Conservation (phyloP, 768 basidiomycete species). For the Hygrocybe punicea region DNA sequence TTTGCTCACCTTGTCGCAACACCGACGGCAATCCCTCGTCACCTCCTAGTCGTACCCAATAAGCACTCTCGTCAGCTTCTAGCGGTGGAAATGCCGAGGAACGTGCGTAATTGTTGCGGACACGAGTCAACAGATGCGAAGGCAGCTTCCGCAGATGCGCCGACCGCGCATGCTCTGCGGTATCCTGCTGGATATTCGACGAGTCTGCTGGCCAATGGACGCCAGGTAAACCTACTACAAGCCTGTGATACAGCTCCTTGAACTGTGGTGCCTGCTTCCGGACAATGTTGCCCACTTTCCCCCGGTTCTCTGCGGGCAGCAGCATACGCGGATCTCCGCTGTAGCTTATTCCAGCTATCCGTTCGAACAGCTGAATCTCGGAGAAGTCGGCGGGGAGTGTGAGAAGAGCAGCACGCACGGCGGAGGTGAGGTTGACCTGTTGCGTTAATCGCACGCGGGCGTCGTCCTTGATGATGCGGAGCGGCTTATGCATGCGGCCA, state of each 20-base stretch:
- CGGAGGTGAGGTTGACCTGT: slow-evolving; percentile 90
- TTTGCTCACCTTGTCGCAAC: slow-evolving; percentile 50
- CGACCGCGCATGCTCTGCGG: slow-evolving; percentile 59
- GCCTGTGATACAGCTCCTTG: slow-evolving; percentile 77
- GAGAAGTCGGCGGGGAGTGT: slow-evolving; percentile 79
- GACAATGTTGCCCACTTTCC: slow-evolving; percentile 94
- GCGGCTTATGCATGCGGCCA: slow-evolving; percentile 96
- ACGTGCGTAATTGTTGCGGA: slow-evolving; percentile 51
- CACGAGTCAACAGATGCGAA: slow-evolving; percentile 53
- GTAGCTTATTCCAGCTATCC: slow-evolving; percentile 85
- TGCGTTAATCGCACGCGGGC: slow-evolving; percentile 88
- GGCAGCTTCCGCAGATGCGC: slow-evolving; percentile 80
- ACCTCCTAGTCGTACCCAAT: slow-evolving; percentile 70
- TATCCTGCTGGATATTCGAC: slow-evolving; percentile 69
- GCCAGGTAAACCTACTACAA: slow-evolving; percentile 75
- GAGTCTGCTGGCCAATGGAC: slow-evolving; percentile 64
- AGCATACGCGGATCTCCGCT: slow-evolving; percentile 91
- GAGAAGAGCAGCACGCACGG: slow-evolving; percentile 85
- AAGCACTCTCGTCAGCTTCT: slow-evolving; percentile 68
- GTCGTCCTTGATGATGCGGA: slow-evolving; percentile 89
- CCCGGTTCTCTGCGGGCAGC: slow-evolving; percentile 89
- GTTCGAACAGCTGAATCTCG: slow-evolving; percentile 77
- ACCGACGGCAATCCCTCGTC: slow-evolving; percentile 54
- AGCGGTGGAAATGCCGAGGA: slow-evolving; percentile 31
- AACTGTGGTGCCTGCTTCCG: slow-evolving; percentile 78